Conservation (phyloP, 2,329 filamentous ascomycete species). For the Elsinoe australis region DNA sequence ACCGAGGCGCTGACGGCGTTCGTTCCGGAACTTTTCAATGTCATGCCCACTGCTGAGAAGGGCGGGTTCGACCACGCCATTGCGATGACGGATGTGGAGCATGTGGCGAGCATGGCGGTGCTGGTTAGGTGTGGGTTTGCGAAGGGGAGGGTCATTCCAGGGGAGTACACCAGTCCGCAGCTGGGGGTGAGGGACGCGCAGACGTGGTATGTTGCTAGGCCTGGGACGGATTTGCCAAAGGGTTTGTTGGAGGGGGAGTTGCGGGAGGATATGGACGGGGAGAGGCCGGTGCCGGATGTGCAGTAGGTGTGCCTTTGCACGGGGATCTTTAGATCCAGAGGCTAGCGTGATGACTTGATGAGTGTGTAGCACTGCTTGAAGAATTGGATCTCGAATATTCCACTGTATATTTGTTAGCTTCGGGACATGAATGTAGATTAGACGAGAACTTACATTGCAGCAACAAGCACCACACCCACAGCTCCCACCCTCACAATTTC, state of each 20-base stretch:
- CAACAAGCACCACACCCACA: slow-evolving; percentile 1
- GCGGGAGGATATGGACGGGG: background rate
- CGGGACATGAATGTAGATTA: too few species aligned
- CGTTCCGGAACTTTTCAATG: background rate
- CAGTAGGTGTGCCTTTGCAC: too few species aligned
- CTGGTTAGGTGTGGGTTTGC: slow-evolving; percentile 1
- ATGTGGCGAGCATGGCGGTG: slow-evolving; percentile 2
- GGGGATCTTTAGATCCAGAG: too few species aligned
- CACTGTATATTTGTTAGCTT: too few species aligned
- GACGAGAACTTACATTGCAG: slow-evolving; percentile 16
- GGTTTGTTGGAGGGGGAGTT: background rate
- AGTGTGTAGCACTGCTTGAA: slow-evolving; percentile 9
- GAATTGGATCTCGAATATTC: slow-evolving; percentile 11
- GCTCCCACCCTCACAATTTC: slow-evolving; percentile 35
- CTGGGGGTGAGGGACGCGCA: slow-evolving; percentile 7
- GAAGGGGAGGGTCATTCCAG: background rate
- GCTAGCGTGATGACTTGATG: slow-evolving; percentile 7
- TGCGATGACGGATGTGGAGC: slow-evolving; percentile 4
- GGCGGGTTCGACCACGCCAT: background rate
- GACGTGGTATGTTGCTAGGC: background rate
- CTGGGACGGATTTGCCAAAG: background rate
- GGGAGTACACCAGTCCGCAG: slow-evolving; percentile 3
- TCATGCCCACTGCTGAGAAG: slow-evolving; percentile 1
- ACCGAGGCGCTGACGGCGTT: slow-evolving; percentile 22
- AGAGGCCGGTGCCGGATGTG: background rate